These are phyloP conservation scores for Hypoxylon cercidicola DNA, from an alignment of 495 filamentous ascomycete genomes.

Conservation along the genomic window DNA sequence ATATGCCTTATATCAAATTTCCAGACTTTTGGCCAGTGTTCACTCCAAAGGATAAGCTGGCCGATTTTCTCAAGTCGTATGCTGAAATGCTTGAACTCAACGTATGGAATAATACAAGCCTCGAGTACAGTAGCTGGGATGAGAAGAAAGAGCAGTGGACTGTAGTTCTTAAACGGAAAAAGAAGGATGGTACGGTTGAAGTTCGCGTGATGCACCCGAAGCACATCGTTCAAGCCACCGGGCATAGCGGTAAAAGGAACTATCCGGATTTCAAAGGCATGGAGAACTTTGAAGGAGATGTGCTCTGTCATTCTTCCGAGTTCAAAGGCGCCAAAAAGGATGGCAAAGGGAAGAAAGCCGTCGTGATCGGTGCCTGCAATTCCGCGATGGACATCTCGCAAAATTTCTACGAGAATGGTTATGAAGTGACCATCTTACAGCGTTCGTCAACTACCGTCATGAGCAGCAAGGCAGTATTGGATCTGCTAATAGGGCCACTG, in stretches of 20 bases:
- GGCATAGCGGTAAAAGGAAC: constrained; percentile 76
- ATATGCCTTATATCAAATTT: constrained; percentile 78
- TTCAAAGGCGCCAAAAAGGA: constrained; percentile 66
- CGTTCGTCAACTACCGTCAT: constrained; percentile 79
- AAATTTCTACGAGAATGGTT: constrained; percentile 82
- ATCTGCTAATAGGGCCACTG: constrained; percentile 64
- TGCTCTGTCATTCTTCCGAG: constrained; percentile 76
- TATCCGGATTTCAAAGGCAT: constrained; percentile 71
- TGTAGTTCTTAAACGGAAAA: constrained; percentile 62
- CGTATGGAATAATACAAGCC: constrained; percentile 71
- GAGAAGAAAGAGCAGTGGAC: constrained; percentile 68
- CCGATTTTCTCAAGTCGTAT: constrained; percentile 81
- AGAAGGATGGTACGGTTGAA: constrained; percentile 59
- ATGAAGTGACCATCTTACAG: constrained; percentile 87
- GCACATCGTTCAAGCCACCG: constrained; percentile 77
- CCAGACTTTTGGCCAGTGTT: constrained; percentile 75
- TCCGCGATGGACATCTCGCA: constrained; percentile 86
- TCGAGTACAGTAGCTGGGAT: constrained; percentile 65
- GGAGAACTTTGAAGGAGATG: constrained; percentile 66
- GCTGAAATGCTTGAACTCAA: constrained; percentile 79
- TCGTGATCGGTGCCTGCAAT: constrained; percentile 84
- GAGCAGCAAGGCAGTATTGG: constrained; percentile 57
- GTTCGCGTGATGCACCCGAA: constrained; percentile 69
- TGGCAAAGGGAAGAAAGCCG: constrained; percentile 68
- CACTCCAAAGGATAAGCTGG: constrained; percentile 84